Conservation (phyloP, 2,329 filamentous ascomycete species). For the Colletotrichum magnum region DNA sequence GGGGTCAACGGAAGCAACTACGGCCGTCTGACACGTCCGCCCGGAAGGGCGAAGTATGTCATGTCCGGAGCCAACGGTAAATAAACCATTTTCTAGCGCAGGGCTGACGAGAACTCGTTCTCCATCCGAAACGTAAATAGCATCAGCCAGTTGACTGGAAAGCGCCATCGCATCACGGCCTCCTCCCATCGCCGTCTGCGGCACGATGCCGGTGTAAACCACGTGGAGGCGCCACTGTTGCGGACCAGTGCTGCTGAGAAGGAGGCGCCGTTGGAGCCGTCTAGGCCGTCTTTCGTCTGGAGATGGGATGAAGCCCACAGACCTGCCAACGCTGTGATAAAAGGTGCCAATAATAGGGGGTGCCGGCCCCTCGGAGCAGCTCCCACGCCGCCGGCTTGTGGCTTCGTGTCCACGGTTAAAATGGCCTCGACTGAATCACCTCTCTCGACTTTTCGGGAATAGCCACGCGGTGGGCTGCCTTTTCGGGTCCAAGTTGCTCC, state of each 20-base stretch:
- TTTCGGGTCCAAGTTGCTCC: constrained; percentile 15
- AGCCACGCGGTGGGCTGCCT: not conserved
- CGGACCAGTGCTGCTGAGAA: not conserved
- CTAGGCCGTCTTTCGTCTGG: constrained; percentile 1
- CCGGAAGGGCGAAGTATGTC: not conserved
- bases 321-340: constrained; percentile 13
- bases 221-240: constrained; percentile 27
- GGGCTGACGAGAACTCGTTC: constrained; percentile 3
- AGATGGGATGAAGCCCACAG: not conserved
- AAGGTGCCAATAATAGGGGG: not conserved
- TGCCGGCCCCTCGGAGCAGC: constrained; percentile 20
- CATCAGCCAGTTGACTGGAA: not conserved
- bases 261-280: constrained; percentile 2
- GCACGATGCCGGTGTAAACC: constrained; percentile 17
- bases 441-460: not conserved
- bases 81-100: not conserved
- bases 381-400: not conserved
- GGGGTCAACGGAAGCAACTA: not conserved
- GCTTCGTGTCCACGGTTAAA: constrained; percentile 6
- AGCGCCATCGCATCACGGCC: not conserved
- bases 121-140: constrained; percentile 10
- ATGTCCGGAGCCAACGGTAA: not conserved
- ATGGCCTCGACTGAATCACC: constrained; percentile 1
- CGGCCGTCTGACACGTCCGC: constrained; percentile 1
- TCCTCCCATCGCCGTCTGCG: constrained; percentile 1